Conservation (phyloP, 148 eudicot genomes). For the Fagopyrum homotropicum region DNA sequence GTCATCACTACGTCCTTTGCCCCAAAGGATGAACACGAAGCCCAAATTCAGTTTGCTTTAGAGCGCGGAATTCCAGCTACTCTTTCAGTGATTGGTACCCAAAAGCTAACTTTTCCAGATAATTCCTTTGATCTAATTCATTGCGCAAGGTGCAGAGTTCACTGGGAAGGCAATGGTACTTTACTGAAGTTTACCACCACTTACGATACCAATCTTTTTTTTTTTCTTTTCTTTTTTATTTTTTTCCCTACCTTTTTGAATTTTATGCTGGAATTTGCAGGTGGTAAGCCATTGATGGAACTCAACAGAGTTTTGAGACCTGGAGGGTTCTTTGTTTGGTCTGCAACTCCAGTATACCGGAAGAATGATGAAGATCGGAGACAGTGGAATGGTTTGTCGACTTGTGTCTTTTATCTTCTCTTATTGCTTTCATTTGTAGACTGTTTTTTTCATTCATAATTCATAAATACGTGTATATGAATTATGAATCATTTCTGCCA, state of each 20-base stretch:
- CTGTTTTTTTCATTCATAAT: not conserved
- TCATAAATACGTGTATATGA: not conserved
- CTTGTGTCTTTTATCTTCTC: not conserved
- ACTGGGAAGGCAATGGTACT: slow-evolving; percentile 92
- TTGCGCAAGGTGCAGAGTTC: slow-evolving; percentile 99
- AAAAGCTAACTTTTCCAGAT: slow-evolving; percentile 91
- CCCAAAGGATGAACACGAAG: slow-evolving; percentile 97
- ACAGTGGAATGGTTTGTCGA: slow-evolving; percentile 66
- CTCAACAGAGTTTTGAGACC: slow-evolving; percentile 89
- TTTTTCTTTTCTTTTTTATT: not conserved
- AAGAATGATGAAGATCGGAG: slow-evolving; percentile 49
- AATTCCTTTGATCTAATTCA: slow-evolving; percentile 83
- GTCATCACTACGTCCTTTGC: slow-evolving; percentile 96
- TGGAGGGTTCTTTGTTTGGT: slow-evolving; percentile 91
- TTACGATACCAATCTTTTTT: slow-evolving; percentile 2
- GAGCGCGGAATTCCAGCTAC: slow-evolving; percentile 95
- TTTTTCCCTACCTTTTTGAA: not conserved
- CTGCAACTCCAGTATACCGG: slow-evolving; percentile 93
- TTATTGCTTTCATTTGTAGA: not conserved
- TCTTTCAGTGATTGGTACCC: slow-evolving; percentile 92
- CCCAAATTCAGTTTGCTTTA: slow-evolving; percentile 98
- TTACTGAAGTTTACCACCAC: slow-evolving; percentile 3
- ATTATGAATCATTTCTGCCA: not conserved
- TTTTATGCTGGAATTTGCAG: slow-evolving; percentile 30
- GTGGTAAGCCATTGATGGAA: slow-evolving; percentile 86